These are phyloP conservation scores for Terana coerulea DNA, from an alignment of 768 basidiomycete species.

Conservation along the genomic window DNA sequence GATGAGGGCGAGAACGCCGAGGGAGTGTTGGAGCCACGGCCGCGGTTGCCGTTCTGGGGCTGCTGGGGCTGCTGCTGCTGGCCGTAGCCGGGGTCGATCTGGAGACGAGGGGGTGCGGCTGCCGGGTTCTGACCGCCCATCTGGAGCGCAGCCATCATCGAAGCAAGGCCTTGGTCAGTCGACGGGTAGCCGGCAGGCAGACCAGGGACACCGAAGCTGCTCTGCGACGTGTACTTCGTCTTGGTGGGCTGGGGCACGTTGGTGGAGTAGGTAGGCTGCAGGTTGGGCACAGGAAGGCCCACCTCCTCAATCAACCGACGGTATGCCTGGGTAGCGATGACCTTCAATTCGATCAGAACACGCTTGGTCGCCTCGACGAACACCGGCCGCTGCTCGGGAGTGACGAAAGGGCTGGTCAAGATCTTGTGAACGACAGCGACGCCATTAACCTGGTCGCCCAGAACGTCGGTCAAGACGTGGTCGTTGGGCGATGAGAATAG, in stretches of 20 bases:
- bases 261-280: slow-evolving; percentile 71
- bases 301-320: slow-evolving; percentile 93
- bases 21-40: slow-evolving; percentile 39
- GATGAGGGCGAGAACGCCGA: slow-evolving; percentile 47
- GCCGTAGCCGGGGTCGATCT: slow-evolving; percentile 63
- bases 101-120: slow-evolving; percentile 69
- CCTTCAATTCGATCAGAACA: slow-evolving; percentile 87
- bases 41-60: slow-evolving; percentile 38
- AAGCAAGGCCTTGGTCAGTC: slow-evolving; percentile 81
- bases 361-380: slow-evolving; percentile 87
- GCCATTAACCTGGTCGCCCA: slow-evolving; percentile 96
- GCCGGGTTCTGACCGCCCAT: slow-evolving; percentile 88
- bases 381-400: slow-evolving; percentile 58
- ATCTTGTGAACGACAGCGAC: slow-evolving; percentile 93
- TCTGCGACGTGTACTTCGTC: slow-evolving; percentile 48
- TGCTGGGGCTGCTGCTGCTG: slow-evolving; percentile 21
- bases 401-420: slow-evolving; percentile 81
- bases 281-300: slow-evolving; percentile 84
- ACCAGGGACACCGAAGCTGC: slow-evolving; percentile 65
- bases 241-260: slow-evolving; percentile 64
- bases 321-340: slow-evolving; percentile 92
- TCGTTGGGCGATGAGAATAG: slow-evolving; percentile 89
- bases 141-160: slow-evolving; percentile 90
- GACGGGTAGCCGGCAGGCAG: slow-evolving; percentile 77
- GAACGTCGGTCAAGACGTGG: slow-evolving; percentile 88